Evolutionary conservation across 2,329 filamentous ascomycete genomes (phyloP).

Genomic region (Penicillium vulpinum): DNA sequence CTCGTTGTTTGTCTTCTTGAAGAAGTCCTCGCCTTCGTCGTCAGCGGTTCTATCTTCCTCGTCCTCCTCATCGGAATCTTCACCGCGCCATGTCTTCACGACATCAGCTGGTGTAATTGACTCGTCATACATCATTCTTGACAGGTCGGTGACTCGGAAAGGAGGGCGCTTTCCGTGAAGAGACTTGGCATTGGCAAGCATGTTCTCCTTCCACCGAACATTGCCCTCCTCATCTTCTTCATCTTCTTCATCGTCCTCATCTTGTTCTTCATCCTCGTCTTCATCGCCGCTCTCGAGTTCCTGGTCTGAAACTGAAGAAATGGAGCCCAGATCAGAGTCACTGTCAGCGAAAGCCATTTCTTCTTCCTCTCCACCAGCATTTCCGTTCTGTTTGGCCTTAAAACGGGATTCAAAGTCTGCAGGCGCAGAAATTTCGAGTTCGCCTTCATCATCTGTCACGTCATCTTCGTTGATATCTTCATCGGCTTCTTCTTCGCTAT

Average conservation of each 20-base stretch:
- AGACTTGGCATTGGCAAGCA: conserved; percentile 71
- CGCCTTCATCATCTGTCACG: conserved; percentile 40
- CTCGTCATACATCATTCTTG: conserved; percentile 84
- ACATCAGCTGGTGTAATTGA: conserved; percentile 73
- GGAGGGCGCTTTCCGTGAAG: conserved; percentile 69
- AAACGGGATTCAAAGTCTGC: conserved; percentile 47
- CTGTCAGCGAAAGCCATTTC: conserved; percentile 92
- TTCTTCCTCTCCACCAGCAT: conserved; percentile 57
- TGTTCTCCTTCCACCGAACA: conserved; percentile 86
- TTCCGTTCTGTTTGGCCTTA: conserved; percentile 52
- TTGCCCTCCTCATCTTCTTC: conserved; percentile 68
- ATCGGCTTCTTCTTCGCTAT: conserved; percentile 52
- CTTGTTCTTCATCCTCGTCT: conserved; percentile 48
- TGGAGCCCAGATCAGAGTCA: conserved; percentile 90
- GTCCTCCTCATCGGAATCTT: conserved; percentile 58
- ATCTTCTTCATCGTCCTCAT: conserved; percentile 49
- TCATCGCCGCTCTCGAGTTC: conserved; percentile 52
- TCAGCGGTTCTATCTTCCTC: conserved; percentile 56
- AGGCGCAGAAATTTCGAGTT: conserved; percentile 42
- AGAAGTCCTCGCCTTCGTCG: conserved; percentile 67
- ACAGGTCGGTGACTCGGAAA: conserved; percentile 79
- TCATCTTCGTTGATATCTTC: conserved; percentile 54
- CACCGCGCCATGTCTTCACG: conserved; percentile 75
- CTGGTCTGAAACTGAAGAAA: conserved; percentile 65
- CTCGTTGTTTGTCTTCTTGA: conserved; percentile 56